Percentiles rank a stretch among this genome's conserved stretches.
These are phyloP conservation scores for Penicillium hesseltinei DNA, from an alignment of 2,329 filamentous ascomycete genomes.

Conservation along the genomic window DNA sequence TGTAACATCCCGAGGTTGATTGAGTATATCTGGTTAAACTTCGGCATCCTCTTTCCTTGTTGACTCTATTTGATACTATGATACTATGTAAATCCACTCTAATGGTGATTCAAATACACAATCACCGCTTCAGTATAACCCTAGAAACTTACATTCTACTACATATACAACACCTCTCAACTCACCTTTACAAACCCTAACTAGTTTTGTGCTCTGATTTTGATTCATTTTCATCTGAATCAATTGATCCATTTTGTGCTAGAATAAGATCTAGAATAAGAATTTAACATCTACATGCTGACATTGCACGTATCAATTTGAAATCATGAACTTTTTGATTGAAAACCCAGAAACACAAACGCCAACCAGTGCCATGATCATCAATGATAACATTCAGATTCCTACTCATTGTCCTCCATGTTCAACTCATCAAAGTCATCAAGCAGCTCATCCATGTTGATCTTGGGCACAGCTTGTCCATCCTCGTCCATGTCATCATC, in stretches of 20 bases:
- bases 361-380: slow-evolving; percentile 27
- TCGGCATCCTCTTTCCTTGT: neutral
- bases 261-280: neutral
- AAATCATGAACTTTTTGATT: slow-evolving; percentile 11
- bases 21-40: neutral
- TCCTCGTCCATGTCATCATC: slow-evolving; percentile 63
- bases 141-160: too few species aligned
- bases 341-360: slow-evolving; percentile 19
- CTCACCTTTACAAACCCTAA: neutral
- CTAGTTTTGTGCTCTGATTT: neutral
- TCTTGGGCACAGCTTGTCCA: slow-evolving; percentile 58
- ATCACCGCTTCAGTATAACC: too few species aligned
- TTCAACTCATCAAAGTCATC: slow-evolving; percentile 32
- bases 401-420: slow-evolving; percentile 54
- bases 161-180: neutral
- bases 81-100: neutral
- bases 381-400: slow-evolving; percentile 24
- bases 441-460: slow-evolving; percentile 64
- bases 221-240: neutral
- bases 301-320: slow-evolving; percentile 14
- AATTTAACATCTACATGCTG: neutral
- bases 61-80: neutral
- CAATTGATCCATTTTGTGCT: neutral
- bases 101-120: neutral
- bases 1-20: neutral